These are phyloP conservation scores for Camellia granthamiana DNA, from an alignment of 148 eudicot species.

Conservation along the genomic window DNA sequence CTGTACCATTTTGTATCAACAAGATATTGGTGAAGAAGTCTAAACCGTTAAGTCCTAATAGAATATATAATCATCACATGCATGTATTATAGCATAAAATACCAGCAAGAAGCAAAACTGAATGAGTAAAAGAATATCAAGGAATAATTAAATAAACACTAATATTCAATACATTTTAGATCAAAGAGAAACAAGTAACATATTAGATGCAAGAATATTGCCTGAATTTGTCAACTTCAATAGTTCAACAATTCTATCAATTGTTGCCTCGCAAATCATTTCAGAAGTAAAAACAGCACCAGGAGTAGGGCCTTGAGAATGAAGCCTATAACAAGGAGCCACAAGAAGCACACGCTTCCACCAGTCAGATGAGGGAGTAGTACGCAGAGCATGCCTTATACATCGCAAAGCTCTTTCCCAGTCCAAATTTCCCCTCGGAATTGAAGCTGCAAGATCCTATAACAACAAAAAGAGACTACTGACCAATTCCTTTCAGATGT, in stretches of 20 bases:
- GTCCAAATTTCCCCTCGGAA: conserved; percentile 88
- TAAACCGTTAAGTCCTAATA: not conserved
- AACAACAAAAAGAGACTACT: conserved; percentile 5
- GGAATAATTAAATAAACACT: not conserved
- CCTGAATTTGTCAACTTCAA: conserved; percentile 95
- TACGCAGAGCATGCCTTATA: conserved; percentile 88
- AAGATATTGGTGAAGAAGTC: not conserved
- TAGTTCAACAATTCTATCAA: conserved; percentile 88
- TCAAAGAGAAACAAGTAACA: not conserved
- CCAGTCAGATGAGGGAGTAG: conserved; percentile 96
- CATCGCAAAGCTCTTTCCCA: conserved; percentile 99
- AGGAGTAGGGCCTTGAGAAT: conserved; percentile 55
- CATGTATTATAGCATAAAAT: not conserved
- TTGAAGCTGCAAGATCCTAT: conserved; percentile 86
- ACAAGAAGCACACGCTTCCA: conserved; percentile 93
- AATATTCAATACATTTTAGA: not conserved
- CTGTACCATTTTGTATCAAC: not conserved
- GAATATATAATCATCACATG: not conserved
- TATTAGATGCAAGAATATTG: conserved; percentile 22
- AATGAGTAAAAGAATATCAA: not conserved
- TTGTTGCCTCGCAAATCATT: conserved; percentile 90
- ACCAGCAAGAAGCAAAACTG: not conserved
- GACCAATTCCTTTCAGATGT: not conserved
- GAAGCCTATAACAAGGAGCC: conserved; percentile 70
- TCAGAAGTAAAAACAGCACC: conserved; percentile 97